These are phyloP conservation scores for Westerdykella ornata DNA, from an alignment of 2,329 filamentous ascomycete species.

Conservation along the genomic window DNA sequence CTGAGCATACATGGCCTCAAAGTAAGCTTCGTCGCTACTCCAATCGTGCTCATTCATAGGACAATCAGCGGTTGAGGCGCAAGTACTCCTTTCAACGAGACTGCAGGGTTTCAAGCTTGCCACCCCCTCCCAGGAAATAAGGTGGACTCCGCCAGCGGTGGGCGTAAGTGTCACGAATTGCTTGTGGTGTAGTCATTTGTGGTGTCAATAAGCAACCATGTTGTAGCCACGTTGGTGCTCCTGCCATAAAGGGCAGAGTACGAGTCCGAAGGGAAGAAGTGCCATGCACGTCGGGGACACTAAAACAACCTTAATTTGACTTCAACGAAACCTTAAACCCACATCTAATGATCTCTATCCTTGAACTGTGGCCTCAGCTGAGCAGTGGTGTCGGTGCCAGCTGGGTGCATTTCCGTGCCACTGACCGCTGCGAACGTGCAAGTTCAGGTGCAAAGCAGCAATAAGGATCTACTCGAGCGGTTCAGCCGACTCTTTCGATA, in stretches of 20 bases:
- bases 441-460: too few relatives aligned
- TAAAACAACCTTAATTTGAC: too few relatives aligned
- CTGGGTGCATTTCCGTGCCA: background rate
- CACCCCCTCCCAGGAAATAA: constrained; percentile 36
- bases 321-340: too few relatives aligned
- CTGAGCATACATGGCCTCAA: constrained; percentile 44
- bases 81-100: constrained; percentile 34
- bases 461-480: constrained; percentile 21
- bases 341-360: too few relatives aligned
- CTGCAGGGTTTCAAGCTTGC: constrained; percentile 40
- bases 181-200: constrained; percentile 31
- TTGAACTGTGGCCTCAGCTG: too few relatives aligned
- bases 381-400: background rate
- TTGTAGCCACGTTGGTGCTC: background rate
- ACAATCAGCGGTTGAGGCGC: constrained; percentile 37
- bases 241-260: too few relatives aligned
- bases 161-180: constrained; percentile 42
- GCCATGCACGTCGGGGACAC: too few relatives aligned
- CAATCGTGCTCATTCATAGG: constrained; percentile 13
- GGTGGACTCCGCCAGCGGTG: constrained; percentile 35
- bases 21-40: constrained; percentile 22
- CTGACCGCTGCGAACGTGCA: too few relatives aligned
- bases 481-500: constrained; percentile 30
- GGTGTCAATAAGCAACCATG: background rate
- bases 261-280: too few relatives aligned